Conservation (phyloP, 805 yeast species). For the Cyberlindnera euphorbiiphila region DNA sequence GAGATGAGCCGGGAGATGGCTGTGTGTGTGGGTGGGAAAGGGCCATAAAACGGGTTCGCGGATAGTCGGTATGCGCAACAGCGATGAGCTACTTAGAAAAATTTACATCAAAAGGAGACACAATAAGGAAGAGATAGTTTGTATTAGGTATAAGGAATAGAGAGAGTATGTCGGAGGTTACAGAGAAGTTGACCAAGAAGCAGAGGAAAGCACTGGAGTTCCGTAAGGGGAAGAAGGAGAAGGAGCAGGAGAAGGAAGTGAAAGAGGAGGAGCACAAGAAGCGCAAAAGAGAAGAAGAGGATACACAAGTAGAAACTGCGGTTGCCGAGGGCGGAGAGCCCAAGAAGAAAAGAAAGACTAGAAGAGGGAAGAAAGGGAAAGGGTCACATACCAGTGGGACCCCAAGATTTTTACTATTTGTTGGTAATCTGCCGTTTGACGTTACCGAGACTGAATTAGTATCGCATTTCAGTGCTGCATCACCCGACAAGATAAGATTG, state of each 20-base stretch:
- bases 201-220: constrained; percentile 62
- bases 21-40: background rate
- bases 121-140: background rate
- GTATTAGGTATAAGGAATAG: background rate
- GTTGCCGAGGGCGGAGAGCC: constrained; percentile 30
- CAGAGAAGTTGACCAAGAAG: constrained; percentile 56
- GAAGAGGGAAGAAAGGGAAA: constrained; percentile 74
- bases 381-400: constrained; percentile 37
- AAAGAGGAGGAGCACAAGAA: constrained; percentile 28
- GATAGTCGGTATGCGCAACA: constrained; percentile 4
- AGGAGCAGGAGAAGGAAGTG: constrained; percentile 25
- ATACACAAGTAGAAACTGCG: constrained; percentile 24
- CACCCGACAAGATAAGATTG: constrained; percentile 73
- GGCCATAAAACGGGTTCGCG: constrained; percentile 1
- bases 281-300: constrained; percentile 21
- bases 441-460: constrained; percentile 56
- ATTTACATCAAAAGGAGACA: constrained; percentile 6
- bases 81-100: constrained; percentile 6
- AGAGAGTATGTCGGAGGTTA: constrained; percentile 13
- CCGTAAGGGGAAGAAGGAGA: constrained; percentile 33
- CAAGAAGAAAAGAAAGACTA: constrained; percentile 66
- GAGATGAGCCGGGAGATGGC: no score
- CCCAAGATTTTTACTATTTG: constrained; percentile 76
- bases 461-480: constrained; percentile 67
- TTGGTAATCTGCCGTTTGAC: constrained; percentile 85